Conservation (phyloP, 129 eudicot species). For the Flaveria bidentis region DNA sequence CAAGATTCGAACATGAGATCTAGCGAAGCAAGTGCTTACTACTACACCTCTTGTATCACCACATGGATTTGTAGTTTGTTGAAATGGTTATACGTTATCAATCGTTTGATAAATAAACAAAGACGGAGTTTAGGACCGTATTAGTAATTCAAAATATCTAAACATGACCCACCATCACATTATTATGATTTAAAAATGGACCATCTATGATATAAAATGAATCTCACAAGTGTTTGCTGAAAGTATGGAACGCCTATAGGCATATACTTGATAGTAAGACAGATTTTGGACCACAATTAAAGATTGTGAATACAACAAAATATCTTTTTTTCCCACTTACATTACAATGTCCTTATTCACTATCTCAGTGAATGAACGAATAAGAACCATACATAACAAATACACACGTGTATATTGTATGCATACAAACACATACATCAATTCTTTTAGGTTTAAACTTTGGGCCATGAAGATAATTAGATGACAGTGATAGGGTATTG, state of each 20-base stretch:
- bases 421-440: not conserved
- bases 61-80: not conserved
- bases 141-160: slow-evolving; percentile 5
- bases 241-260: not conserved
- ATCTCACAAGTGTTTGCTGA: slow-evolving; percentile 9
- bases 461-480: slow-evolving; percentile 7
- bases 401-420: slow-evolving; percentile 7
- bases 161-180: slow-evolving; percentile 20
- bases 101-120: not conserved
- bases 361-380: not conserved
- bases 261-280: slow-evolving; percentile 12
- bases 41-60: no score
- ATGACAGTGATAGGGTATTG: not conserved
- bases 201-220: slow-evolving; percentile 7
- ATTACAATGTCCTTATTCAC: slow-evolving; percentile 6
- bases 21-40: no score
- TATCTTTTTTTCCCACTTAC: slow-evolving; percentile 7
- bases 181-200: slow-evolving; percentile 7
- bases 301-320: slow-evolving; percentile 17
- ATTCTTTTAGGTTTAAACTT: not conserved
- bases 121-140: slow-evolving; percentile 5
- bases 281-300: slow-evolving; percentile 16
- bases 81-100: slow-evolving; percentile 16
- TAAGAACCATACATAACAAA: slow-evolving; percentile 2
- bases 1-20: no score